Conservation (phyloP, 2,329 filamentous ascomycete species). For the Pseudogymnoascus sp. region DNA sequence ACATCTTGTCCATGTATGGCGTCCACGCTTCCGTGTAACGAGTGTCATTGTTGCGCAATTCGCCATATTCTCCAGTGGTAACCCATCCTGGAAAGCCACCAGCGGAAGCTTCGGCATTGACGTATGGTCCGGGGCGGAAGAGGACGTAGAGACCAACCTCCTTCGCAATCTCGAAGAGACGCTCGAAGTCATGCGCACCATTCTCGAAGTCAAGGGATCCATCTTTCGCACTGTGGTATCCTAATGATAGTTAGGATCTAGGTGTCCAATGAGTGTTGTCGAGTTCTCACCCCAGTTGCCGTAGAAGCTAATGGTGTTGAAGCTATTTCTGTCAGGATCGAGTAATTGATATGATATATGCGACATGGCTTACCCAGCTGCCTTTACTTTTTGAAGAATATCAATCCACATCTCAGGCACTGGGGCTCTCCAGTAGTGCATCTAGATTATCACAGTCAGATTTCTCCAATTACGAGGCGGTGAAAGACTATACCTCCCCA, state of each 20-base stretch:
- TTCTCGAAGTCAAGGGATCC: slow-evolving; percentile 42
- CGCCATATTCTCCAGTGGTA: slow-evolving; percentile 51
- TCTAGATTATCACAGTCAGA: slow-evolving; percentile 16
- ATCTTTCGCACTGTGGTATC: slow-evolving; percentile 39
- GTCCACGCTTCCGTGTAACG: slow-evolving; percentile 46
- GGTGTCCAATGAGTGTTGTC: neutral
- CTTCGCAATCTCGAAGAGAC: slow-evolving; percentile 44
- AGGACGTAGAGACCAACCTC: slow-evolving; percentile 48
- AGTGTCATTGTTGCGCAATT: slow-evolving; percentile 43
- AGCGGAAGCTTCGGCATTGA: slow-evolving; percentile 55
- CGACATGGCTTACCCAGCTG: slow-evolving; percentile 27
- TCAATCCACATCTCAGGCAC: slow-evolving; percentile 43
- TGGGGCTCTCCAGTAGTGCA: slow-evolving; percentile 45
- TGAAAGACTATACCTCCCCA: slow-evolving; percentile 31
- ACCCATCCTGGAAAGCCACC: slow-evolving; percentile 56
- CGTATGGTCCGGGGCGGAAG: slow-evolving; percentile 51
- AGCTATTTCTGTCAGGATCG: slow-evolving; percentile 24
- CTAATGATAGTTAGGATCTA: slow-evolving; percentile 17
- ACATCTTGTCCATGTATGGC: slow-evolving; percentile 44
- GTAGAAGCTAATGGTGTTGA: slow-evolving; percentile 41
- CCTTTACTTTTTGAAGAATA: slow-evolving; percentile 44
- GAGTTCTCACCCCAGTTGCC: slow-evolving; percentile 31
- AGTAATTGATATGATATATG: neutral
- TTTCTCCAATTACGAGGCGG: too few species aligned
- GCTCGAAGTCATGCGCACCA: slow-evolving; percentile 44